These are phyloP conservation scores for Trichodelitschia bisporula DNA, from an alignment of 495 filamentous ascomycete genomes.

Conservation along the genomic window DNA sequence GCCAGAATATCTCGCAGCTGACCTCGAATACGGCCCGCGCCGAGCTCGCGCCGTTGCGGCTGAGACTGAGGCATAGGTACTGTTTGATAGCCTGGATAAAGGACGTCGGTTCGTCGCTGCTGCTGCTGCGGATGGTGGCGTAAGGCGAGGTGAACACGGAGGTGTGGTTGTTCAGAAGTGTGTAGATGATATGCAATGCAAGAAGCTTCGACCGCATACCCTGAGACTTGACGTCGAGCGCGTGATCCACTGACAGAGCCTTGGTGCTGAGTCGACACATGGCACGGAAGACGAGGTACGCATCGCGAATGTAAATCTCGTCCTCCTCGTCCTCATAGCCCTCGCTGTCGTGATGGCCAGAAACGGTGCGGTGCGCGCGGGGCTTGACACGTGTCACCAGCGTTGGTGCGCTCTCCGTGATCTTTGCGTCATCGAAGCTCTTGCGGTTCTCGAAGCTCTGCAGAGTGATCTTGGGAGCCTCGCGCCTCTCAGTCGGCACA, in stretches of 20 bases:
- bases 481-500: slow-evolving; percentile 33
- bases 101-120: slow-evolving; percentile 57
- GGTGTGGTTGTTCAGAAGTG: slow-evolving; percentile 76
- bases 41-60: slow-evolving; percentile 81
- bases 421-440: slow-evolving; percentile 71
- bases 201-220: slow-evolving; percentile 94
- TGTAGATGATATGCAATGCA: slow-evolving; percentile 83
- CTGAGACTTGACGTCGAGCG: slow-evolving; percentile 75
- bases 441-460: slow-evolving; percentile 90
- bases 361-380: slow-evolving; percentile 16
- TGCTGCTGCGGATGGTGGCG: slow-evolving; percentile 71
- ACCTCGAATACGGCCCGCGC: slow-evolving; percentile 83
- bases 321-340: slow-evolving; percentile 74
- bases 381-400: slow-evolving; percentile 62
- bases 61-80: slow-evolving; percentile 81
- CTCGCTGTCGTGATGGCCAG: slow-evolving; percentile 9
- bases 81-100: slow-evolving; percentile 94
- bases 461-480: slow-evolving; percentile 60
- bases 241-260: slow-evolving; percentile 61
- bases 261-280: slow-evolving; percentile 97
- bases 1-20: slow-evolving; percentile 91
- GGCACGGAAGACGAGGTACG: slow-evolving; percentile 88
- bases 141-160: slow-evolving; percentile 67
- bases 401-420: slow-evolving; percentile 77
- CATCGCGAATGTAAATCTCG: slow-evolving; percentile 88